A percentile compares a stretch with the other conserved stretches of the same genome.
Evolutionary conservation across 257 asterid species (phyloP).

Genomic region (Solanum paucissectum): DNA sequence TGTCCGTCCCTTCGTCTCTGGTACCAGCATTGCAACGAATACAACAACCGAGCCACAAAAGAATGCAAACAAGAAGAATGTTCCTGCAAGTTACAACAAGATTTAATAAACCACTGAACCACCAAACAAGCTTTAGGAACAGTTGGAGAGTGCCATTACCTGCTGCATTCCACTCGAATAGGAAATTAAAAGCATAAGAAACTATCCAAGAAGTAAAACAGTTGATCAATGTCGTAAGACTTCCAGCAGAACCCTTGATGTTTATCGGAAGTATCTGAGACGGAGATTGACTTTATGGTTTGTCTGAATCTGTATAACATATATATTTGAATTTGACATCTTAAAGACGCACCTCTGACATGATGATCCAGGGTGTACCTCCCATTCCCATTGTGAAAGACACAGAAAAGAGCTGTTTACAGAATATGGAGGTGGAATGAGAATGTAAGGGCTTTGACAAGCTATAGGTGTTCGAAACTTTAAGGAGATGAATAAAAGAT

Average conservation of each 20-base stretch:
- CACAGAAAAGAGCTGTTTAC: conserved; percentile 17
- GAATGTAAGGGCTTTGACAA: not conserved
- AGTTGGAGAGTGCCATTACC: conserved; percentile 21
- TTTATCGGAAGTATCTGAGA: conserved; percentile 62
- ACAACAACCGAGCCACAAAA: conserved; percentile 27
- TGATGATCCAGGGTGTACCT: conserved; percentile 60
- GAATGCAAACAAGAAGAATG: conserved; percentile 31
- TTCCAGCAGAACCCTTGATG: conserved; percentile 61
- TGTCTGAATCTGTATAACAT: not conserved
- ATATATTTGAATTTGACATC: not conserved
- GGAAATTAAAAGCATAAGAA: conserved; percentile 47
- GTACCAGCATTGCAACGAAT: conserved; percentile 59
- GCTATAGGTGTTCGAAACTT: not conserved
- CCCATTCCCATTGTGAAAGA: conserved; percentile 70
- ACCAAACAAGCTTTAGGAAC: not conserved
- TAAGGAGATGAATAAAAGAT: not conserved
- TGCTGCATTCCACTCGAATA: conserved; percentile 58
- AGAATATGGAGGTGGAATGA: not conserved
- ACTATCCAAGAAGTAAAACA: conserved; percentile 48
- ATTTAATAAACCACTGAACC: not conserved
- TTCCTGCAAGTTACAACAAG: conserved; percentile 19
- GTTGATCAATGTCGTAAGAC: conserved; percentile 39
- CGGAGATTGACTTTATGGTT: not conserved
- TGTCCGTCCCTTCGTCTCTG: conserved; percentile 82
- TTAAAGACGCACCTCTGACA: conserved; percentile 54